phyloP scores from a whole-genome alignment of 768 basidiomycete species.

The Thelephora aurantiotincta region DNA sequence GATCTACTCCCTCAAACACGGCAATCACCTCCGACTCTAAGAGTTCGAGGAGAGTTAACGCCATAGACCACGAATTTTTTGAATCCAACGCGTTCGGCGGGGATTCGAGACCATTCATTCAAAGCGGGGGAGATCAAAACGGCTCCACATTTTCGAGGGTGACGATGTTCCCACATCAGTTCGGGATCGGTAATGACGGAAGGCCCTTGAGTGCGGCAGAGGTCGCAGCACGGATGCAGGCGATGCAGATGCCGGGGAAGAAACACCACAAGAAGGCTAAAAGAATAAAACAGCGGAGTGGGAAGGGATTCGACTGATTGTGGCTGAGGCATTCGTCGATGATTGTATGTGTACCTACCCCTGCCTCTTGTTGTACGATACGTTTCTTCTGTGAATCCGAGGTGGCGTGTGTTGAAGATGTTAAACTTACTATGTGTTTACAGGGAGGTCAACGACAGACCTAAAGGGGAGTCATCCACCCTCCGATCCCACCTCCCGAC shows the following conservation, averaged over 20 bases:
- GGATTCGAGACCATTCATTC: constrained; percentile 43
- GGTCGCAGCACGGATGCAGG: constrained; percentile 10
- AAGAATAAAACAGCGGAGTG: constrained; percentile 79
- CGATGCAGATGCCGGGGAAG: constrained; percentile 30
- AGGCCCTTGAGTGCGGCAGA: constrained; percentile 32
- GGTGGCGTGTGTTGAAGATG: too few relatives aligned
- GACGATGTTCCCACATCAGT: constrained; percentile 73
- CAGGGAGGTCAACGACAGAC: too few relatives aligned
- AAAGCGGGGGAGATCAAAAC: constrained; percentile 35
- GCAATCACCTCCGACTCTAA: constrained; percentile 13
- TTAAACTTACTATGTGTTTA: too few relatives aligned
- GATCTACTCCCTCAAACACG: constrained; percentile 15
- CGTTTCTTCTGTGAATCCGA: too few relatives aligned
- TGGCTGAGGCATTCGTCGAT: too few relatives aligned
- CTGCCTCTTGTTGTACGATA: too few relatives aligned
- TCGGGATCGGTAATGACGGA: constrained; percentile 66
- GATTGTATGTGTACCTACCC: too few relatives aligned
- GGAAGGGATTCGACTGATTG: constrained; percentile 73
- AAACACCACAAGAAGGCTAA: constrained; percentile 79
- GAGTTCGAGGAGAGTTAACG: constrained; percentile 36
- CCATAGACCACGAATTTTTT: constrained; percentile 82
- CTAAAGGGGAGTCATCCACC: too few relatives aligned
- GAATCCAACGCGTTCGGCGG: constrained; percentile 34
- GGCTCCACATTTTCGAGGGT: constrained; percentile 51
- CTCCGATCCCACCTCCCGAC: too few relatives aligned